Percentiles rank a stretch among this genome's conserved stretches.
Evolutionary conservation across 2,329 filamentous ascomycete species (phyloP).

Genomic region (Nigrospora osmanthi): DNA sequence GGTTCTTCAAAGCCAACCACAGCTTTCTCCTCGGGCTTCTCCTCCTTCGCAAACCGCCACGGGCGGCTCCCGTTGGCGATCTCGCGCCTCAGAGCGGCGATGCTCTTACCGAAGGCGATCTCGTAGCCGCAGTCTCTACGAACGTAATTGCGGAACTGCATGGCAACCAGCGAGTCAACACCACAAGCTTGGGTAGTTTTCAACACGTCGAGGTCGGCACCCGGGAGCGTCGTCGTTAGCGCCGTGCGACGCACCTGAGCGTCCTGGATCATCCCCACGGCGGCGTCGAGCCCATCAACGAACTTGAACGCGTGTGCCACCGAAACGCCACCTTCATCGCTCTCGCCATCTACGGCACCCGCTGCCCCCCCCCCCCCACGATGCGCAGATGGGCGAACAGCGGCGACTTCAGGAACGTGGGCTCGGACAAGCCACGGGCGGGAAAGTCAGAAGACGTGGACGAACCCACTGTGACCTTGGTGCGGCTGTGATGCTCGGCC

Average conservation of each 20-base stretch:
- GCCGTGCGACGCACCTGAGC: constrained; percentile 21
- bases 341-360: background rate
- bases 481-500: background rate
- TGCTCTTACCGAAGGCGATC: constrained; percentile 15
- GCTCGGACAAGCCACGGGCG: background rate
- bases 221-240: constrained; percentile 20
- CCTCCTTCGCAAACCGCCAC: background rate
- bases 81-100: background rate
- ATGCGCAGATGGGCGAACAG: background rate
- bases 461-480: background rate
- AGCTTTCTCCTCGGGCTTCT: background rate
- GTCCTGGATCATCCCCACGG: constrained; percentile 9
- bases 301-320: constrained; percentile 1
- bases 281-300: background rate
- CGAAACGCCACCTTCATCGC: background rate
- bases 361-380: background rate
- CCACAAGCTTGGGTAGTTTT: constrained; percentile 24
- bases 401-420: constrained; percentile 1
- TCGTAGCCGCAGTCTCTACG: constrained; percentile 22
- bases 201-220: constrained; percentile 17
- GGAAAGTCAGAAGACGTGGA: constrained; percentile 1
- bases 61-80: background rate
- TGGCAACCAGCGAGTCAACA: constrained; percentile 33
- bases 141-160: constrained; percentile 35
- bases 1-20: too few relatives aligned